A percentile compares a stretch with the other conserved stretches of the same genome.
Conservation (phyloP, 805 yeast species). For the Schwanniomyces occidentalis region DNA sequence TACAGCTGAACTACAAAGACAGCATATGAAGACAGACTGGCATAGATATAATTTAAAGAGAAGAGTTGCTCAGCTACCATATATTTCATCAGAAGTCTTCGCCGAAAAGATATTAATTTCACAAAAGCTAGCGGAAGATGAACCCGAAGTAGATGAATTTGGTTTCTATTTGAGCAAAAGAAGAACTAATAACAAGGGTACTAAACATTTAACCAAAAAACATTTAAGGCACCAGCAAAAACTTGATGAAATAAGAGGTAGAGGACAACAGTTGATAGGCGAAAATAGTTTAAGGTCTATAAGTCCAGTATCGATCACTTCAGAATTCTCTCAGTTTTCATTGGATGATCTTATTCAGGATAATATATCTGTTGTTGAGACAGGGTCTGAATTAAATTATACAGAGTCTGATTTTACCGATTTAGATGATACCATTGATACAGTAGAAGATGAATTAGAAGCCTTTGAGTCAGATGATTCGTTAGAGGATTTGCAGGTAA, state of each 20-base stretch:
- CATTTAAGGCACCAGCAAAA: constrained; percentile 28
- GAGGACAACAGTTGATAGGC: constrained; percentile 25
- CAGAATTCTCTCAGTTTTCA: constrained; percentile 58
- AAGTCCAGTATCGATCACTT: constrained; percentile 57
- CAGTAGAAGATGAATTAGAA: constrained; percentile 32
- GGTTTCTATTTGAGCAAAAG: constrained; percentile 47
- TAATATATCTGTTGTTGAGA: constrained; percentile 38
- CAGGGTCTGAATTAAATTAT: constrained; percentile 51
- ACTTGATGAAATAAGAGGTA: constrained; percentile 13
- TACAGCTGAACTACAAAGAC: constrained; percentile 38
- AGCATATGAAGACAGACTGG: constrained; percentile 48
- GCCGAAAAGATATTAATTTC: constrained; percentile 60
- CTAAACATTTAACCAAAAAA: constrained; percentile 41
- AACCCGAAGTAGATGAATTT: constrained; percentile 50
- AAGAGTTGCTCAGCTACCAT: constrained; percentile 58
- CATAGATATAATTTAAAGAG: constrained; percentile 46
- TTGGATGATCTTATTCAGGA: constrained; percentile 42
- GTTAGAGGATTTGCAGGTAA: constrained; percentile 31
- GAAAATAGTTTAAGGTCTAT: constrained; percentile 27
- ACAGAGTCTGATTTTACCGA: constrained; percentile 37
- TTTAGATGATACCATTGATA: constrained; percentile 21
- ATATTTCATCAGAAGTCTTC: constrained; percentile 66
- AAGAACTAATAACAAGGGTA: constrained; percentile 20
- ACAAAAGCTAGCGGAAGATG: constrained; percentile 19
- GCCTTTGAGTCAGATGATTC: constrained; percentile 18